Base-by-base conservation (phyloP, 805 yeast species). In the Sugiyamaella valdiviana region DNA sequence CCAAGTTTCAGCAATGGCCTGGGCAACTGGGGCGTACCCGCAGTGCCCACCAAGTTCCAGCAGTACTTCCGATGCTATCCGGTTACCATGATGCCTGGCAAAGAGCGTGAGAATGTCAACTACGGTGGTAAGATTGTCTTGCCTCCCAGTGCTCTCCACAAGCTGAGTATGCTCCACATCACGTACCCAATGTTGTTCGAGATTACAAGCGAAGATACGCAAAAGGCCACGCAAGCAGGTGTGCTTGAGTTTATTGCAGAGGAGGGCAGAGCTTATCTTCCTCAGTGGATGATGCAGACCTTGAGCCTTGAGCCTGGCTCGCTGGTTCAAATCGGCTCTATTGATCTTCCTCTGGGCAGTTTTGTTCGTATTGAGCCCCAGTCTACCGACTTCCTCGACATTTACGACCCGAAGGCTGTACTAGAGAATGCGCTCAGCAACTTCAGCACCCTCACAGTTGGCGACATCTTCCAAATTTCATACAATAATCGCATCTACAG, bases 361-460 rank as follows among this genome's bases (percentile, higher is more conserved):
- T 93, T 87, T 69, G 96, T 91, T 23, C 90, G 88, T 65, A 77
- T 93, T 46, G 96, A 93, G 67, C 99, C 99, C 1, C 99, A 93
- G 64, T 82, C 93, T 6, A 90, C 82, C 1, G 96, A 89, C 57
- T 93, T 93, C 60, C 73, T 93, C 50, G 97, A 93, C 44, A 93
- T 93, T 6, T 77, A 90, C 1, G 97, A 93, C 62, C 99, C 98
- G 14, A 89, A 89, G 63, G 98, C 99, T 0, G 99, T 93, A 2
- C 68, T 93, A 53, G 99, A 93, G 66, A 90, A 87, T 60, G 95
- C 90, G 0, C 73, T 93, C 57, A 74, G 98, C 54, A 85, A 85
- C 62, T 93, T 93, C 62, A 83, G 96, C 10, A 87, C 97, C 0
- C 71, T 93, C 53, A 85, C 95, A 0, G 81, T 85, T 6, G 77